Percentiles rank a stretch among this genome's conserved stretches.
These are phyloP conservation scores for Aspergillus homomorphus DNA, from an alignment of 495 filamentous ascomycete species.

Conservation along the genomic window DNA sequence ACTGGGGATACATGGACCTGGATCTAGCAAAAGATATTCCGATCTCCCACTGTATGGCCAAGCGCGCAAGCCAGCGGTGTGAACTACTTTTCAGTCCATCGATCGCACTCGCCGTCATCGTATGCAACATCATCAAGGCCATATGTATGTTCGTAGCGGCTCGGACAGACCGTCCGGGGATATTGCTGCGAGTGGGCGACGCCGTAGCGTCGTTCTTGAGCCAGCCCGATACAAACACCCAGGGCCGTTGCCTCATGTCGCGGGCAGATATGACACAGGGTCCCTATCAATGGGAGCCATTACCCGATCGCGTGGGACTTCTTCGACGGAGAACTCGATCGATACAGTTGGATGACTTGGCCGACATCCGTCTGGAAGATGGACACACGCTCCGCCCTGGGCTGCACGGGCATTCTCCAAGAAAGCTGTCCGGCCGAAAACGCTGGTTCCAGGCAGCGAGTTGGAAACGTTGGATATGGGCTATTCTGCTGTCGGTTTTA, in stretches of 20 bases:
- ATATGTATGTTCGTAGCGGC: slow-evolving; percentile 11
- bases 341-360: background rate
- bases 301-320: background rate
- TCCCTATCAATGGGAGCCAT: background rate
- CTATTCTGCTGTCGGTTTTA: background rate
- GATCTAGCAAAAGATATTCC: too few relatives aligned
- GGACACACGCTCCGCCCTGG: background rate
- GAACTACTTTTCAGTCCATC: slow-evolving; percentile 9
- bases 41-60: slow-evolving; percentile 7
- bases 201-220: slow-evolving; percentile 27
- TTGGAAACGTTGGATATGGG: background rate
- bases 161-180: background rate
- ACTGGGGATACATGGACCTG: background rate
- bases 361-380: background rate
- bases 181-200: slow-evolving; percentile 24
- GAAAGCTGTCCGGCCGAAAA: background rate
- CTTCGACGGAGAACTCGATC: background rate
- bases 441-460: background rate
- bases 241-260: slow-evolving; percentile 20
- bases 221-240: slow-evolving; percentile 21
- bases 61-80: slow-evolving; percentile 1
- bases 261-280: slow-evolving; percentile 11
- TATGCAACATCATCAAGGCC: slow-evolving; percentile 16
- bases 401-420: background rate
- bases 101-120: slow-evolving; percentile 11